Percentiles rank a stretch among this genome's conserved stretches.
Evolutionary conservation across 2,329 filamentous ascomycete species (phyloP).

Genomic region (Cytospora schulzeri): DNA sequence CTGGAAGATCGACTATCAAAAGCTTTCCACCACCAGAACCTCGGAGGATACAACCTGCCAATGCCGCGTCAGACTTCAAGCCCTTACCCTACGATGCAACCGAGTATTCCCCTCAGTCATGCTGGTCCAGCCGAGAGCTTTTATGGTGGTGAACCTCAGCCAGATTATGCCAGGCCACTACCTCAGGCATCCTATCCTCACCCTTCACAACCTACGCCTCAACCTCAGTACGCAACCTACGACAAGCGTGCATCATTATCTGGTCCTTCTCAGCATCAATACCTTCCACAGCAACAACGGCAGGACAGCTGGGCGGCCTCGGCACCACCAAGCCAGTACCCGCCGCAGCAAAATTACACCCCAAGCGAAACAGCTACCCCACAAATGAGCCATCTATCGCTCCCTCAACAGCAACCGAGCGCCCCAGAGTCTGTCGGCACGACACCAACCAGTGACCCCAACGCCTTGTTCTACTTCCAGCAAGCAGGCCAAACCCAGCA

Average conservation of each 20-base stretch:
- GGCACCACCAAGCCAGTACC: conserved; percentile 43
- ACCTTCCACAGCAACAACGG: conserved; percentile 46
- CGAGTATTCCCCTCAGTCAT: conserved; percentile 48
- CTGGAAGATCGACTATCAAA: conserved; percentile 91
- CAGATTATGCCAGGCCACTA: conserved; percentile 49
- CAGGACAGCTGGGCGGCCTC: conserved; percentile 54
- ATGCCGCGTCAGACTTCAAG: conserved; percentile 55
- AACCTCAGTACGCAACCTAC: conserved; percentile 49
- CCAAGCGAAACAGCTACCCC: conserved; percentile 37
- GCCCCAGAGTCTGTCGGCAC: conserved; percentile 37
- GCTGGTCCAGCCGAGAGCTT: conserved; percentile 72
- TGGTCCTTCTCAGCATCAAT: conserved; percentile 46
- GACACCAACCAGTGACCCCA: conserved; percentile 51
- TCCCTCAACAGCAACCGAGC: conserved; percentile 38
- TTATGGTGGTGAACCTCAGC: conserved; percentile 68
- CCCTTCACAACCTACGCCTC: conserved; percentile 47
- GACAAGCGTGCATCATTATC: conserved; percentile 45
- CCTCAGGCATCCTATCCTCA: conserved; percentile 57
- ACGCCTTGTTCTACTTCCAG: conserved; percentile 61
- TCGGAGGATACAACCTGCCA: conserved; percentile 65
- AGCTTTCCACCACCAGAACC: conserved; percentile 81
- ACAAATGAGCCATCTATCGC: conserved; percentile 36
- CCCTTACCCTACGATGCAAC: conserved; percentile 72
- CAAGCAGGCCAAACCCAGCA: conserved; percentile 40
- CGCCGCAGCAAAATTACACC: conserved; percentile 38